phyloP scores from a whole-genome alignment of 371 early-diverging fungal genomes.

The Mortierella sp. region DNA sequence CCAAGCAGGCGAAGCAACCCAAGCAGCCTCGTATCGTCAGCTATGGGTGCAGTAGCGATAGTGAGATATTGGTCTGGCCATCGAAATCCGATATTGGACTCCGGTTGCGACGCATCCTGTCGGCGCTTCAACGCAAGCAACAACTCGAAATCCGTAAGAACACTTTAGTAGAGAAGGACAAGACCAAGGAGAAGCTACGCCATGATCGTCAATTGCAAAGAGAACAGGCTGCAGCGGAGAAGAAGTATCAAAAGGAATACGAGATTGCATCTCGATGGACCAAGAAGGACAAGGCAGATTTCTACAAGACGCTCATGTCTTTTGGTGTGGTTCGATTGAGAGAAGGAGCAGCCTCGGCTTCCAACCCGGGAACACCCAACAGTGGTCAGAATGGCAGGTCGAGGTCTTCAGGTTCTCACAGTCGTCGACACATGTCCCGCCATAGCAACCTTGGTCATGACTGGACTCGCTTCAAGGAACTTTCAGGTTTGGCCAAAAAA shows the following conservation, averaged over 20 bases:
- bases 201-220: constrained; percentile 59
- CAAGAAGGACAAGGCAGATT: constrained; percentile 77
- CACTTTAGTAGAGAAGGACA: constrained; percentile 54
- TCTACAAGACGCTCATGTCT: constrained; percentile 74
- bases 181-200: constrained; percentile 52
- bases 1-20: constrained; percentile 1
- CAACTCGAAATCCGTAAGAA: constrained; percentile 55
- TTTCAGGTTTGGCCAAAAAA: constrained; percentile 75
- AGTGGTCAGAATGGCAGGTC: constrained; percentile 14
- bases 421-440: constrained; percentile 18
- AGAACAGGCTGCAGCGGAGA: constrained; percentile 60
- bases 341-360: constrained; percentile 1
- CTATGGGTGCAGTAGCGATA: constrained; percentile 13
- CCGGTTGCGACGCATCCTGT: constrained; percentile 76
- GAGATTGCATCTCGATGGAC: constrained; percentile 70
- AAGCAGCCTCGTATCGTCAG: constrained; percentile 16
- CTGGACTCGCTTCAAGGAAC: constrained; percentile 79
- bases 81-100: constrained; percentile 77
- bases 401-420: constrained; percentile 23
- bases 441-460: constrained; percentile 21
- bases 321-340: constrained; percentile 70
- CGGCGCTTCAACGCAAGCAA: constrained; percentile 72
- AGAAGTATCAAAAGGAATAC: constrained; percentile 56
- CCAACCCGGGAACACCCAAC: constrained; percentile 21
- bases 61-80: constrained; percentile 64